These are phyloP conservation scores for Phaeotremella skinneri DNA, from an alignment of 768 basidiomycete genomes.

Conservation along the genomic window DNA sequence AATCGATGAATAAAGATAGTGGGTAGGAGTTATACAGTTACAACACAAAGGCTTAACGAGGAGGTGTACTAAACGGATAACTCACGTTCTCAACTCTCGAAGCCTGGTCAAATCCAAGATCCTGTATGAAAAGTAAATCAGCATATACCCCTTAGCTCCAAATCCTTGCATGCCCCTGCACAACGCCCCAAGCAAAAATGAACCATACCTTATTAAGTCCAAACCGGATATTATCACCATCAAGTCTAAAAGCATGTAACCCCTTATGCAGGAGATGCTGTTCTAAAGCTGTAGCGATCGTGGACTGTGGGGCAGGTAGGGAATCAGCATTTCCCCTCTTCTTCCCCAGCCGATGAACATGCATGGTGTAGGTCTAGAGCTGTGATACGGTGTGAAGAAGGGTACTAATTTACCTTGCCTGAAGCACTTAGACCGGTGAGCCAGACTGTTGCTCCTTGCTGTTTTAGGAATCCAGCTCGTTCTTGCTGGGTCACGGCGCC, in stretches of 20 bases:
- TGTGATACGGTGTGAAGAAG: background rate
- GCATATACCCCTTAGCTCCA: too few relatives aligned
- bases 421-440: conserved; percentile 92
- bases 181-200: background rate
- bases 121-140: conserved; percentile 14
- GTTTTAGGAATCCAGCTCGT: conserved; percentile 65
- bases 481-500: conserved; percentile 71
- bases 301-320: conserved; percentile 63
- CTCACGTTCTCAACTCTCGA: conserved; percentile 46
- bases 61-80: too few relatives aligned
- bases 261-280: conserved; percentile 85
- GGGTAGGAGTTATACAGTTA: background rate
- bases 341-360: conserved; percentile 3
- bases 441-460: conserved; percentile 92
- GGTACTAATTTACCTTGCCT: conserved; percentile 66
- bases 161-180: too few relatives aligned
- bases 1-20: background rate
- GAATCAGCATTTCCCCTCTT: background rate
- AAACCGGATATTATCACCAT: conserved; percentile 87
- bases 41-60: too few relatives aligned
- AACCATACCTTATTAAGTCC: conserved; percentile 76
- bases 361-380: background rate
- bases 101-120: conserved; percentile 46
- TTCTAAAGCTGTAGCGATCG: conserved; percentile 93
- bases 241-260: conserved; percentile 85